Conservation (phyloP, 352 stramenopile species). For the Blastocystis sp. region DNA sequence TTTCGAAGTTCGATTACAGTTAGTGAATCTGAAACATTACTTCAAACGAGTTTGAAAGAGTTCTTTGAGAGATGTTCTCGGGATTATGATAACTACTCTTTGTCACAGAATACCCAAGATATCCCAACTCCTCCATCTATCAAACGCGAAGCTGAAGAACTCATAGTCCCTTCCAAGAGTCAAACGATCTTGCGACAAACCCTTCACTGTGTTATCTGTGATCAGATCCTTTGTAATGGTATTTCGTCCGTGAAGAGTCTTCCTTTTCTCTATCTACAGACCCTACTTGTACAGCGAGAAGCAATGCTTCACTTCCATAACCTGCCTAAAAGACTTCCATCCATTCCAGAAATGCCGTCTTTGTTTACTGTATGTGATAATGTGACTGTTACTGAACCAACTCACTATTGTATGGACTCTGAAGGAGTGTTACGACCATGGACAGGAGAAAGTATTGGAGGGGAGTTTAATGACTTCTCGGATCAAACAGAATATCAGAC, state of each 20-base stretch:
- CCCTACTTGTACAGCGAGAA: no score
- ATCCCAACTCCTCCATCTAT: not conserved
- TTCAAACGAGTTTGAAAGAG: not conserved
- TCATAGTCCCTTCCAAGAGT: not conserved
- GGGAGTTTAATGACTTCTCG: not conserved
- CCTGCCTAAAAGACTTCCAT: no score
- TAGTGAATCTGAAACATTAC: not conserved
- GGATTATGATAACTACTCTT: not conserved
- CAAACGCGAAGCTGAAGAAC: not conserved
- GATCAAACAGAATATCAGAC: not conserved
- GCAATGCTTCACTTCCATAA: no score
- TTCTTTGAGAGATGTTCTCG: not conserved
- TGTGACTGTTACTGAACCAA: not conserved
- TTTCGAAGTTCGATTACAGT: conserved; percentile 71
- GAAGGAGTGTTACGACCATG: not conserved
- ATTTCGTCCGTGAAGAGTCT: not conserved
- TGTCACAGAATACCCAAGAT: not conserved
- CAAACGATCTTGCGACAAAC: not conserved
- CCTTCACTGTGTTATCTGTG: not conserved
- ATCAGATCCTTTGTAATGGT: not conserved
- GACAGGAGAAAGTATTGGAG: not conserved
- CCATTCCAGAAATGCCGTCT: not conserved
- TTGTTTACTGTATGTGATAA: not conserved
- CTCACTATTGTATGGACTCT: not conserved
- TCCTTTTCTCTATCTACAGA: not conserved